Percentiles rank a stretch among this genome's conserved stretches.
phyloP scores from a whole-genome alignment of 73 alveolate species.

The Paramecium sexaurelia region DNA sequence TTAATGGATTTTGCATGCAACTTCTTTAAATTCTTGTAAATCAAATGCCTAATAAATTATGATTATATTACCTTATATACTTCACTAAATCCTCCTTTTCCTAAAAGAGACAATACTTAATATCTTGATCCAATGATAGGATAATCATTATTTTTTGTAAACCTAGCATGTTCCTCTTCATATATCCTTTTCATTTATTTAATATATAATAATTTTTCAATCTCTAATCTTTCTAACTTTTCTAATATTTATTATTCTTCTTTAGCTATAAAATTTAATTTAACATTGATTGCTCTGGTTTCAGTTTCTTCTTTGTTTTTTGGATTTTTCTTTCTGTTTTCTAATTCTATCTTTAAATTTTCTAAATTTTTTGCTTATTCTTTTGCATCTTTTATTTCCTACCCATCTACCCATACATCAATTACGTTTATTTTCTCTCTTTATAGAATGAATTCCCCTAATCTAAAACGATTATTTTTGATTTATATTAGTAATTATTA shows the following conservation, averaged over 20 bases:
- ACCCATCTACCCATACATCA: conserved; percentile 53
- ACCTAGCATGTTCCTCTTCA: conserved; percentile 72
- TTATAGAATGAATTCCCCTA: not conserved
- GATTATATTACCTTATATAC: conserved; percentile 70
- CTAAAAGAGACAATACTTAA: conserved; percentile 67
- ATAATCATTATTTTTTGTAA: conserved; percentile 48
- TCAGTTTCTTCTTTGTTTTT: not conserved
- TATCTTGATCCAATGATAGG: conserved; percentile 71
- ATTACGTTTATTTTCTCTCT: conserved; percentile 5
- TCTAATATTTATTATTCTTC: conserved; percentile 83
- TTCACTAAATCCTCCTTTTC: conserved; percentile 80
- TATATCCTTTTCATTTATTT: conserved; percentile 76
- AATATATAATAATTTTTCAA: conserved; percentile 73
- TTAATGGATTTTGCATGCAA: conserved; percentile 73
- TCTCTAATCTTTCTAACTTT: conserved; percentile 71
- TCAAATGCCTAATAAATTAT: conserved; percentile 66
- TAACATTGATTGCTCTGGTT: not conserved
- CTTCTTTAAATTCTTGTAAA: conserved; percentile 72
- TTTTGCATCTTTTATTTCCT: not conserved
- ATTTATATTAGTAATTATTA: not conserved
- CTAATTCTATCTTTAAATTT: not conserved
- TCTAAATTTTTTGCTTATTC: conserved; percentile 28
- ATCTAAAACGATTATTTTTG: not conserved
- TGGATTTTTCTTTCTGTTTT: not conserved
- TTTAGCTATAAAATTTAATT: conserved; percentile 74